These are phyloP conservation scores for Ochromonas danica DNA, from an alignment of 108 stramenopile genomes.

Conservation along the genomic window DNA sequence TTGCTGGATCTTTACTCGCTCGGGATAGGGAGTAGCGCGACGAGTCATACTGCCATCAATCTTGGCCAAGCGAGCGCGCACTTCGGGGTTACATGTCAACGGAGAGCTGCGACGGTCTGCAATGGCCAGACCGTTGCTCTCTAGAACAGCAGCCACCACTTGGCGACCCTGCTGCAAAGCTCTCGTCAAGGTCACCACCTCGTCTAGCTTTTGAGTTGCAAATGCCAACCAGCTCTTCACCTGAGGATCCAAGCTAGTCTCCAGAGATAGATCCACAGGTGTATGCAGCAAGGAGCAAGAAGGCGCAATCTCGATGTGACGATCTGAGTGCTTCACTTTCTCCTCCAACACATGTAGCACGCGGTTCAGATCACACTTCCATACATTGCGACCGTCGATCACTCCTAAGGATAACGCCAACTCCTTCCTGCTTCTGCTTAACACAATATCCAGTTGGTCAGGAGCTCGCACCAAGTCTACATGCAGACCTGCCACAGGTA, in stretches of 20 bases:
- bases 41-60: too few relatives aligned
- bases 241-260: constrained; percentile 45
- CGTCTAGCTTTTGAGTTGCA: constrained; percentile 61
- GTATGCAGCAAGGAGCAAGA: constrained; percentile 56
- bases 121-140: too few relatives aligned
- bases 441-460: constrained; percentile 57
- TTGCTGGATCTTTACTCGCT: too few relatives aligned
- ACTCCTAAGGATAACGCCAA: too few relatives aligned
- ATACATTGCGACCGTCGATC: constrained; percentile 60
- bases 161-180: constrained; percentile 48
- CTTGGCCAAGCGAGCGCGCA: too few relatives aligned
- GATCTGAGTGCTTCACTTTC: too few relatives aligned
- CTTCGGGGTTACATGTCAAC: too few relatives aligned
- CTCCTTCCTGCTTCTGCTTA: constrained; percentile 58
- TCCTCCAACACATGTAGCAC: too few relatives aligned
- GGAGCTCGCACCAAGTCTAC: constrained; percentile 57
- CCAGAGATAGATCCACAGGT: constrained; percentile 57
- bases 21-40: too few relatives aligned
- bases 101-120: too few relatives aligned
- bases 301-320: constrained; percentile 52
- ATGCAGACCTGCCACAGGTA: constrained; percentile 46
- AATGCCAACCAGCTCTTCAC: constrained; percentile 56
- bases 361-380: constrained; percentile 50
- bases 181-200: constrained; percentile 47
- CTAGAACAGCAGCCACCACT: constrained; percentile 50